Conservation (phyloP, 2,329 filamentous ascomycete genomes). For the Xylariaceae sp. region DNA sequence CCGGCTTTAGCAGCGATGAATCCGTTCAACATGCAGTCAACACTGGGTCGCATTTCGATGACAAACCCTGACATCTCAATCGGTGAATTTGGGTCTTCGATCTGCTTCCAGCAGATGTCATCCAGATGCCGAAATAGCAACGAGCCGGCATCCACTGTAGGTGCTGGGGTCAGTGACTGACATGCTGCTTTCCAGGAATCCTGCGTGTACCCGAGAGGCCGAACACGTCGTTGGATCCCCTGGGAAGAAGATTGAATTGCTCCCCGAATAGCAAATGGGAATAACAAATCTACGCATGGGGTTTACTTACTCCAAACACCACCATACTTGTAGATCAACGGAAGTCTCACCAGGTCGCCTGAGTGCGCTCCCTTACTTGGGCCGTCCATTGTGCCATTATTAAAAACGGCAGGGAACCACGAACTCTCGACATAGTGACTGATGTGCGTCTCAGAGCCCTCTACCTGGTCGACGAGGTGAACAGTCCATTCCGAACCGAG, state of each 20-base stretch:
- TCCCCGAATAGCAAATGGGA: too few species aligned
- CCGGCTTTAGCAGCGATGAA: conserved; percentile 41
- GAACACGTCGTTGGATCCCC: too few species aligned
- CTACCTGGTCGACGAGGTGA: conserved; percentile 37
- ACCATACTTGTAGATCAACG: conserved; percentile 38
- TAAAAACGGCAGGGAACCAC: conserved; percentile 38
- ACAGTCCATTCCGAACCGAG: conserved; percentile 36
- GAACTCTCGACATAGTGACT: conserved; percentile 33
- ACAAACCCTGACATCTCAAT: conserved; percentile 32
- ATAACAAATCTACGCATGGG: too few species aligned
- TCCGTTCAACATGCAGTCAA: conserved; percentile 35
- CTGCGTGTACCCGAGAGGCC: too few species aligned
- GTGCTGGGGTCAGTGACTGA: too few species aligned
- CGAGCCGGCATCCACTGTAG: conserved; percentile 41
- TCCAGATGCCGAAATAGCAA: conserved; percentile 40
- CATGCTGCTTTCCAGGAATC: too few species aligned
- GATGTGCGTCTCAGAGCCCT: conserved; percentile 34
- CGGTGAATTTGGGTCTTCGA: conserved; percentile 33
- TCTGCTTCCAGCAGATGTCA: conserved; percentile 39
- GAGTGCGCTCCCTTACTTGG: conserved; percentile 40
- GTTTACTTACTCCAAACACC: conserved; percentile 43
- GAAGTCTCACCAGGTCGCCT: conserved; percentile 44
- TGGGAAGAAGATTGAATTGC: too few species aligned
- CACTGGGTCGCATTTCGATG: conserved; percentile 26
- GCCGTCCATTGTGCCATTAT: conserved; percentile 41